Percentiles rank a stretch among this genome's conserved stretches.
phyloP scores from a whole-genome alignment of 2,329 filamentous ascomycete species.

The Elsinoe perseae region DNA sequence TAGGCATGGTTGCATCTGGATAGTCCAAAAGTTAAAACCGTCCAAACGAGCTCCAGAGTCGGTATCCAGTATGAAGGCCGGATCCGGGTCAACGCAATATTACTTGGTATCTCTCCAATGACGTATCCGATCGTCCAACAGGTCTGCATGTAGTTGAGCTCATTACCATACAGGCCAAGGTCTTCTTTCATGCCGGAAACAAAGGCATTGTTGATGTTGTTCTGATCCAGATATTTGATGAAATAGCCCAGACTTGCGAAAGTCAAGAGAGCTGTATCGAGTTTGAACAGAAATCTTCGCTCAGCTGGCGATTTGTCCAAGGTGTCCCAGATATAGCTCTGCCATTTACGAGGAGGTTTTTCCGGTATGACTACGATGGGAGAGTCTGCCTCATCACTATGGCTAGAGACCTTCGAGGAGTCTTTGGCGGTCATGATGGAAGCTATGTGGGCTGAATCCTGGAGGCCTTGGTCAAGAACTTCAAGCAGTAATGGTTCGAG shows the following conservation, averaged over 20 bases:
- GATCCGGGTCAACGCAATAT: slow-evolving; percentile 44
- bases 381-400: background rate
- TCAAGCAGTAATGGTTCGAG: background rate
- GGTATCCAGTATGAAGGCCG: slow-evolving; percentile 44
- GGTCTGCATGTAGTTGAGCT: slow-evolving; percentile 50
- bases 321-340: slow-evolving; percentile 47
- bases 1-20: slow-evolving; percentile 35
- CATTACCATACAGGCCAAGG: slow-evolving; percentile 44
- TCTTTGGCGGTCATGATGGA: background rate
- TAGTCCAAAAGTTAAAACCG: slow-evolving; percentile 41
- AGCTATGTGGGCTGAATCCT: background rate
- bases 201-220: slow-evolving; percentile 37
- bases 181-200: slow-evolving; percentile 48
- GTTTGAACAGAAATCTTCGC: slow-evolving; percentile 42
- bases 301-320: slow-evolving; percentile 46
- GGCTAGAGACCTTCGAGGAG: background rate
- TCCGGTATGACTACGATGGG: slow-evolving; percentile 18
- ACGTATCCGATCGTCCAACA: slow-evolving; percentile 56
- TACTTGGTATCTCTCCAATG: slow-evolving; percentile 45
- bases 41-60: slow-evolving; percentile 42
- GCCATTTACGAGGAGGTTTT: slow-evolving; percentile 34
- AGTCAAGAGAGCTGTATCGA: slow-evolving; percentile 42
- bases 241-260: slow-evolving; percentile 44
- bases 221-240: slow-evolving; percentile 38
- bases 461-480: background rate